phyloP scores from a whole-genome alignment of 306 rosid species.

The Acacia acuminata region DNA sequence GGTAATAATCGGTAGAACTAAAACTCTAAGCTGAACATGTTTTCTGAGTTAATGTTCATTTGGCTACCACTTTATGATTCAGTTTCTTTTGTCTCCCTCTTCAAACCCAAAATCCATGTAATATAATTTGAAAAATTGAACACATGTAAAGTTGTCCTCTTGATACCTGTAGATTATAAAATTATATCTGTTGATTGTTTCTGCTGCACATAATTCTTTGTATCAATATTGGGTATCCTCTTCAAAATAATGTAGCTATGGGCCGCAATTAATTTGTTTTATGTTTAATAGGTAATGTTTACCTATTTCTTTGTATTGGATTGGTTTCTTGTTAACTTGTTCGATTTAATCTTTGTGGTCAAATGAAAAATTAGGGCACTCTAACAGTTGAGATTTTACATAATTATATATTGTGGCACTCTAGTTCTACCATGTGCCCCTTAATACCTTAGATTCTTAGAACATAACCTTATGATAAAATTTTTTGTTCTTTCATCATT shows the following conservation, averaged over 20 bases:
- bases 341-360: too few relatives aligned
- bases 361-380: too few relatives aligned
- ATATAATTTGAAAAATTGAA: background rate
- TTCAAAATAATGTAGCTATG: background rate
- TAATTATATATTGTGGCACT: too few relatives aligned
- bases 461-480: too few relatives aligned
- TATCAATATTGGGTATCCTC: background rate
- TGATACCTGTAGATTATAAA: background rate
- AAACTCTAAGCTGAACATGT: background rate
- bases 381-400: too few relatives aligned
- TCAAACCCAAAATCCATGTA: background rate
- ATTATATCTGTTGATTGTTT: background rate
- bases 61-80: background rate
- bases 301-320: too few relatives aligned
- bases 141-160: background rate
- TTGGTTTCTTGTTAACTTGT: too few relatives aligned
- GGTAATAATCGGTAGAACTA: background rate
- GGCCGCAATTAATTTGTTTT: background rate
- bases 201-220: background rate
- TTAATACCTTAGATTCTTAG: too few relatives aligned
- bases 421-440: too few relatives aligned
- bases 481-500: too few relatives aligned
- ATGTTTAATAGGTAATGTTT: background rate
- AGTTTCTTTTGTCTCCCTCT: background rate
- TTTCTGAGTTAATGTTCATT: slow-evolving; percentile 7